Percentiles rank a stretch among this genome's conserved stretches.
These are phyloP conservation scores for Nemania sp. DNA, from an alignment of 2,329 filamentous ascomycete genomes.

Conservation along the genomic window DNA sequence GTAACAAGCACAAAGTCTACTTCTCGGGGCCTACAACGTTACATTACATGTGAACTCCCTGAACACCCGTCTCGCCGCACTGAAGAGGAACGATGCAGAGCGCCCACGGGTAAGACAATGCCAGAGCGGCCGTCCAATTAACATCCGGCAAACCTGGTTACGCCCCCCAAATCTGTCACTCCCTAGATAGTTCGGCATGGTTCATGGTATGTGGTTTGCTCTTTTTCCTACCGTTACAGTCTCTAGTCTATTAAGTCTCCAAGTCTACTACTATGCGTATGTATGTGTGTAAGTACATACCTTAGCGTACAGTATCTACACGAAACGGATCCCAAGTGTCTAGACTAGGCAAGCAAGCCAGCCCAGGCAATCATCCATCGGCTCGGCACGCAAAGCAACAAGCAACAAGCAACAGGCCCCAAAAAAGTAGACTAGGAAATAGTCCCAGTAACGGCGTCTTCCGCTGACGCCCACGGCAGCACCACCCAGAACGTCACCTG, in stretches of 20 bases:
- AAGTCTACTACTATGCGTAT: neutral
- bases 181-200: slow-evolving; percentile 31
- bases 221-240: slow-evolving; percentile 31
- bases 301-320: slow-evolving; percentile 4
- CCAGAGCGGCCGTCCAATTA: slow-evolving; percentile 22
- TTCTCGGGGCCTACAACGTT: slow-evolving; percentile 44
- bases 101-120: slow-evolving; percentile 43
- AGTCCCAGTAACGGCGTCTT: slow-evolving; percentile 28
- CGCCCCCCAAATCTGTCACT: slow-evolving; percentile 28
- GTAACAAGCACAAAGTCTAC: slow-evolving; percentile 39
- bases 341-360: neutral
- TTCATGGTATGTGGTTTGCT: neutral
- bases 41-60: slow-evolving; percentile 42
- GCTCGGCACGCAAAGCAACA: neutral
- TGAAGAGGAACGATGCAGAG: slow-evolving; percentile 37
- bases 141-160: slow-evolving; percentile 28
- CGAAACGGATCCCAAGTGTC: slow-evolving; percentile 19
- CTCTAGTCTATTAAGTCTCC: neutral
- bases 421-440: neutral
- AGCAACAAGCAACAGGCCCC: neutral
- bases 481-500: slow-evolving; percentile 43
- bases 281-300: neutral
- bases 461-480: slow-evolving; percentile 23
- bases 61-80: slow-evolving; percentile 36
- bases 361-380: neutral